phyloP scores from a whole-genome alignment of 352 stramenopile genomes.

The Hyaloperonospora brassicae region DNA sequence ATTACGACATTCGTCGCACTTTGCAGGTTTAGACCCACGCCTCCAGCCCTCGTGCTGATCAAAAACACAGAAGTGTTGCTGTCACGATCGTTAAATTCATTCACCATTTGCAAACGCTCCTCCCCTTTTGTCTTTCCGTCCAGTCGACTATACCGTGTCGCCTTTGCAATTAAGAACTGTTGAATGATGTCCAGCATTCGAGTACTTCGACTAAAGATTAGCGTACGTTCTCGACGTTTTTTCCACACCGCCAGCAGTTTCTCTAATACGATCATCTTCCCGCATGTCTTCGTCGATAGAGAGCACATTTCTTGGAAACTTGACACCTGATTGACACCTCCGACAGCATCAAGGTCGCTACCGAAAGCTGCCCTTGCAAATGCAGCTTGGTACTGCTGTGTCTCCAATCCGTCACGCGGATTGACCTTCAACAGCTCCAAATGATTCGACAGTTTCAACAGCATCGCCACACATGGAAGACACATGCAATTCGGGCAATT shows the following conservation, averaged over 20 bases:
- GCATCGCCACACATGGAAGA: slow-evolving; percentile 59
- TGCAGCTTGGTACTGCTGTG: slow-evolving; percentile 45
- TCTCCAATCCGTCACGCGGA: slow-evolving; percentile 34
- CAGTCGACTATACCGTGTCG: slow-evolving; percentile 48
- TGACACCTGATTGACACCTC: slow-evolving; percentile 49
- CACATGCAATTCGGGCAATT: slow-evolving; percentile 69
- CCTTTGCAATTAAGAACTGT: slow-evolving; percentile 63
- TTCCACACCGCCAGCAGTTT: slow-evolving; percentile 62
- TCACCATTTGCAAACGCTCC: slow-evolving; percentile 63
- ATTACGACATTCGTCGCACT: slow-evolving; percentile 81
- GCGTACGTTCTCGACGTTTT: slow-evolving; percentile 50
- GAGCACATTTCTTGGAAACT: slow-evolving; percentile 47
- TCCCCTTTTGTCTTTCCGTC: slow-evolving; percentile 72
- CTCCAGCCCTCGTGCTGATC: slow-evolving; percentile 71
- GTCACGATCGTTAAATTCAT: slow-evolving; percentile 56
- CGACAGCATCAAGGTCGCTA: slow-evolving; percentile 40
- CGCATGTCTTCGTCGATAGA: slow-evolving; percentile 63
- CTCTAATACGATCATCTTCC: slow-evolving; percentile 75
- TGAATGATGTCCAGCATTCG: slow-evolving; percentile 79
- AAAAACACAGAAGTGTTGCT: slow-evolving; percentile 61
- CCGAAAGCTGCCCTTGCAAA: slow-evolving; percentile 61
- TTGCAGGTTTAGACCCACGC: slow-evolving; percentile 68
- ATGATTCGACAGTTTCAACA: slow-evolving; percentile 76
- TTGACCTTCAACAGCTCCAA: slow-evolving; percentile 77
- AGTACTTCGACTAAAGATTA: slow-evolving; percentile 73